A percentile compares a stretch with the other conserved stretches of the same genome.
These are phyloP conservation scores for Pseudoturritis turrita DNA, from an alignment of 345 rosid genomes.

Conservation along the genomic window DNA sequence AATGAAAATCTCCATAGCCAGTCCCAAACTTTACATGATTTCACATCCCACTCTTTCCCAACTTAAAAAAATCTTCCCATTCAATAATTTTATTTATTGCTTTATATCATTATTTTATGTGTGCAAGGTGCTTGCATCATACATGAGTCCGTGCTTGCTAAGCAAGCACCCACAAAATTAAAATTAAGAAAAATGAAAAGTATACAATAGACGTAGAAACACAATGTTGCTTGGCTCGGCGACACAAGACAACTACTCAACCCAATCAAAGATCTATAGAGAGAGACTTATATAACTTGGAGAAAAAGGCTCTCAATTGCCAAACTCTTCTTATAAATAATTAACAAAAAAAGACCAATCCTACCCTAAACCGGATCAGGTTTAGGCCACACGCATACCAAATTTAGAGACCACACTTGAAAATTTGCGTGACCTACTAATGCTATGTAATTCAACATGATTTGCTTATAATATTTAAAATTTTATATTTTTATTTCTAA, in stretches of 20 bases:
- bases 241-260: constrained; percentile 49
- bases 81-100: too few species aligned
- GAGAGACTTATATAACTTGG: constrained; percentile 4
- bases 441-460: background rate
- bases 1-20: too few species aligned
- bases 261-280: constrained; percentile 28
- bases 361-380: constrained; percentile 10
- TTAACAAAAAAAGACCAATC: background rate
- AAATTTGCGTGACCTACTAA: background rate
- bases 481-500: background rate
- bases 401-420: background rate
- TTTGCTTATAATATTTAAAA: background rate
- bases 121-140: constrained; percentile 55
- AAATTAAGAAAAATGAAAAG: background rate
- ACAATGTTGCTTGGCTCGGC: constrained; percentile 29
- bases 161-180: constrained; percentile 49
- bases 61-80: too few species aligned
- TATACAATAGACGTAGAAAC: constrained; percentile 3
- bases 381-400: constrained; percentile 1
- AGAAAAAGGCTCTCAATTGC: constrained; percentile 26
- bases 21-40: too few species aligned
- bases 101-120: background rate
- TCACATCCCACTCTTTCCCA: too few species aligned
- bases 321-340: too few species aligned
- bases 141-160: constrained; percentile 60